Conservation (phyloP, 345 rosid genomes). For the Hibiscus mutabilis region DNA sequence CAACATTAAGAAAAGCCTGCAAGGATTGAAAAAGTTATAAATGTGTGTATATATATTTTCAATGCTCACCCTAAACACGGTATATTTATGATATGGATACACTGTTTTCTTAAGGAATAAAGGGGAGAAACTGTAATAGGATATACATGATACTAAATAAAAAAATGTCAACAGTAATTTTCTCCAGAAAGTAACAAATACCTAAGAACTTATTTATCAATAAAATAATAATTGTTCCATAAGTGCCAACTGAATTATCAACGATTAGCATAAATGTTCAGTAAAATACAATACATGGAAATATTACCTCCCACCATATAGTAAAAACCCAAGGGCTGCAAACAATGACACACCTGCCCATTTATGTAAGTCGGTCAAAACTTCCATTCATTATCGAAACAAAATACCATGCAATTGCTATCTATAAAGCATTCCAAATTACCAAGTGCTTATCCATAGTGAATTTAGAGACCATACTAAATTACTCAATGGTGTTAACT, state of each 20-base stretch:
- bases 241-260: background rate
- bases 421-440: background rate
- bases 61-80: background rate
- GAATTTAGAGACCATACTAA: background rate
- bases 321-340: slow-evolving; percentile 82
- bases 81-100: background rate
- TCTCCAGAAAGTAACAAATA: background rate
- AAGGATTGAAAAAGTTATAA: slow-evolving; percentile 11
- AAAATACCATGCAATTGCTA: background rate
- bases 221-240: background rate
- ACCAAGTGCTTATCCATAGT: background rate
- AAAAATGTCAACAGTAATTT: background rate
- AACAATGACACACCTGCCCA: slow-evolving; percentile 70
- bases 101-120: background rate
- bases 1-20: slow-evolving; percentile 88
- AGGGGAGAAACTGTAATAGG: background rate
- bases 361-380: background rate
- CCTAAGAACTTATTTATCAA: background rate
- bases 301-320: slow-evolving; percentile 86
- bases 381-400: slow-evolving; percentile 1
- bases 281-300: background rate
- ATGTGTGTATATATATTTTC: background rate
- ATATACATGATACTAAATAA: background rate
- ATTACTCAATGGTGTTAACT: background rate
- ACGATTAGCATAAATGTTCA: background rate